Evolutionary conservation across 179 eudicot genomes (phyloP).

Genomic region (Silene vulgaris): DNA sequence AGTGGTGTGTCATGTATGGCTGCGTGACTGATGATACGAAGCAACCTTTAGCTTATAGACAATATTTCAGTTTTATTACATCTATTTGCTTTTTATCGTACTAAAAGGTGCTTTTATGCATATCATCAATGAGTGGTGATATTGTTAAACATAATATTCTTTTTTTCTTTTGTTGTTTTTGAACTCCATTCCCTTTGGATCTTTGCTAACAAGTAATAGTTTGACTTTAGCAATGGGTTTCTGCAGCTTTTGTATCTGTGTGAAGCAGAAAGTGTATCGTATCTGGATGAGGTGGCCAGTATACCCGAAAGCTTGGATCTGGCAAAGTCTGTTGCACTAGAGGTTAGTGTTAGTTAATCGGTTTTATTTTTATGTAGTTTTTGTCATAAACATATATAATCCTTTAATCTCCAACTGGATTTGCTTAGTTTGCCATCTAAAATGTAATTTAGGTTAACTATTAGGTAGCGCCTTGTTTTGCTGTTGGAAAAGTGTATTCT

Average conservation of each 20-base stretch:
- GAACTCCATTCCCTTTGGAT: background rate
- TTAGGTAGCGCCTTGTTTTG: background rate
- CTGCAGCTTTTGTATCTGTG: conserved; percentile 83
- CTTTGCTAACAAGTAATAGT: conserved; percentile 5
- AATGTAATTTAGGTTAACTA: background rate
- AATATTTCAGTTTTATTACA: background rate
- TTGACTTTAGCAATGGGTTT: conserved; percentile 21
- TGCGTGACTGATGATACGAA: background rate
- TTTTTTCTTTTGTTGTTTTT: background rate
- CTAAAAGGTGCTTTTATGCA: conserved; percentile 1
- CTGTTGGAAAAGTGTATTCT: background rate
- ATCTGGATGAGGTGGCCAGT: conserved; percentile 83
- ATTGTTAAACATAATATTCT: background rate
- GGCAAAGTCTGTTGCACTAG: conserved; percentile 68
- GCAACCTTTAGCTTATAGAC: background rate
- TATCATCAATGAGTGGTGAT: background rate
- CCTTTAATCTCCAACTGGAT: background rate
- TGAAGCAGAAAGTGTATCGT: conserved; percentile 79
- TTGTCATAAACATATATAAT: background rate
- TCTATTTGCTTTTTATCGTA: background rate
- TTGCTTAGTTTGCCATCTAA: background rate
- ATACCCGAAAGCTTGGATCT: conserved; percentile 58
- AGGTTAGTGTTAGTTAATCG: conserved; percentile 45
- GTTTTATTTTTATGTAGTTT: background rate
- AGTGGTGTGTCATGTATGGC: conserved; percentile 2